These are phyloP conservation scores for Yamagishiella unicocca DNA, from an alignment of 139 green algal genomes.

Conservation along the genomic window DNA sequence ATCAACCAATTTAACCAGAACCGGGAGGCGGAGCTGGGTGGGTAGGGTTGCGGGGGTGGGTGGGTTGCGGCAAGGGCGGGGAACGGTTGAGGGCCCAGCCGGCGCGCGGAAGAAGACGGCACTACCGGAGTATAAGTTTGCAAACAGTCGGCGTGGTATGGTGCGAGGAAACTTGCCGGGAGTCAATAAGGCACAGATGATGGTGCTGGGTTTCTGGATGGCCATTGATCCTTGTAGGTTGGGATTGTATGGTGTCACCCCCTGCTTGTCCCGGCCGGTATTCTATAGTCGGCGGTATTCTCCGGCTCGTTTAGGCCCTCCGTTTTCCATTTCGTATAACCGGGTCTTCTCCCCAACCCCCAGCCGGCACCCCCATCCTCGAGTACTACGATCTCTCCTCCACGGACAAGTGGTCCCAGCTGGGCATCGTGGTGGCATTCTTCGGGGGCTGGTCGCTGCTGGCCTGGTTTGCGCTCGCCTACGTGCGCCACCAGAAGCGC, in stretches of 20 bases:
- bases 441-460: slow-evolving; percentile 49
- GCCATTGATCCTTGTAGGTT: background rate
- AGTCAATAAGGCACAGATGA: too few species aligned
- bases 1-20: slow-evolving; percentile 63
- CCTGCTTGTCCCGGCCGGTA: background rate
- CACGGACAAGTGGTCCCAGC: slow-evolving; percentile 31
- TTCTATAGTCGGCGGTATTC: background rate
- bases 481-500: slow-evolving; percentile 50
- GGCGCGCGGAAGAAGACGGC: too few species aligned
- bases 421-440: slow-evolving; percentile 47
- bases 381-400: slow-evolving; percentile 44
- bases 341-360: background rate
- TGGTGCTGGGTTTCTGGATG: background rate
- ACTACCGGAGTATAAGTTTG: too few species aligned
- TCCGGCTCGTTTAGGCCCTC: background rate
- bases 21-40: slow-evolving; percentile 45
- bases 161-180: too few species aligned
- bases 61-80: background rate
- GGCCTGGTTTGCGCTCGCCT: slow-evolving; percentile 56
- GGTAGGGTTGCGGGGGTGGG: background rate
- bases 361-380: slow-evolving; percentile 42
- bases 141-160: too few species aligned
- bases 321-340: too few species aligned
- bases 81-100: too few species aligned
- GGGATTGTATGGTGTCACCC: background rate